Evolutionary conservation across 768 basidiomycete genomes (phyloP).

Genomic region (Infundibulicybe gibba): DNA sequence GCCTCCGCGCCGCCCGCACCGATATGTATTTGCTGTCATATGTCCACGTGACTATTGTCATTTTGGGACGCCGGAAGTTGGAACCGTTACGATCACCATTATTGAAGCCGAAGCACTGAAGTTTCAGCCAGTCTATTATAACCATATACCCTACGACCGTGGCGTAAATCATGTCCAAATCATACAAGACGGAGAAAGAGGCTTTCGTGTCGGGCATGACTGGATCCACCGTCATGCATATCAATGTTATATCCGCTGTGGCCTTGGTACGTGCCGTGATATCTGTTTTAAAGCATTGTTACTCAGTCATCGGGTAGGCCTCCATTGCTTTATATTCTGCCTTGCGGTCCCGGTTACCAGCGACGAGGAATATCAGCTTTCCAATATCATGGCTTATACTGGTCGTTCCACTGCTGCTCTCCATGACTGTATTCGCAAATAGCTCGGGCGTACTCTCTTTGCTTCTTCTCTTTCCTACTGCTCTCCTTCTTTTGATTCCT

Average conservation of each 20-base stretch:
- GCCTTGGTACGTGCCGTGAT: constrained; percentile 22
- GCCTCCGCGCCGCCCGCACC: no score
- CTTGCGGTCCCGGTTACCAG: constrained; percentile 44
- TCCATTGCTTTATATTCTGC: constrained; percentile 72
- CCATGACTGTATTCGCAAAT: constrained; percentile 73
- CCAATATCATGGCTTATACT: constrained; percentile 60
- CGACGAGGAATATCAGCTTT: constrained; percentile 32
- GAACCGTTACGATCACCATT: no score
- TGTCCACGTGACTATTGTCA: no score
- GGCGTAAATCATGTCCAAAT: constrained; percentile 5
- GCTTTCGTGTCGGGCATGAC: constrained; percentile 73
- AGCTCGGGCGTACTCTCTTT: constrained; percentile 49
- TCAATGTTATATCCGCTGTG: constrained; percentile 61
- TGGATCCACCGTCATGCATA: constrained; percentile 65
- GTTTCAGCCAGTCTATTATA: no score
- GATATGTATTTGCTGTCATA: no score
- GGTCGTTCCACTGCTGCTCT: constrained; percentile 74
- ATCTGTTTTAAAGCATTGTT: background rate
- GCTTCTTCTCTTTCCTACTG: constrained; percentile 42
- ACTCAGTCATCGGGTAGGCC: constrained; percentile 37
- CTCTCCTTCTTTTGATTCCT: constrained; percentile 39
- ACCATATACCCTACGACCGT: background rate
- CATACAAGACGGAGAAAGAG: constrained; percentile 79
- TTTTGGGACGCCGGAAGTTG: no score
- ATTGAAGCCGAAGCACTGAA: no score